phyloP scores from a whole-genome alignment of 306 rosid genomes.

The Casuarina glauca region DNA sequence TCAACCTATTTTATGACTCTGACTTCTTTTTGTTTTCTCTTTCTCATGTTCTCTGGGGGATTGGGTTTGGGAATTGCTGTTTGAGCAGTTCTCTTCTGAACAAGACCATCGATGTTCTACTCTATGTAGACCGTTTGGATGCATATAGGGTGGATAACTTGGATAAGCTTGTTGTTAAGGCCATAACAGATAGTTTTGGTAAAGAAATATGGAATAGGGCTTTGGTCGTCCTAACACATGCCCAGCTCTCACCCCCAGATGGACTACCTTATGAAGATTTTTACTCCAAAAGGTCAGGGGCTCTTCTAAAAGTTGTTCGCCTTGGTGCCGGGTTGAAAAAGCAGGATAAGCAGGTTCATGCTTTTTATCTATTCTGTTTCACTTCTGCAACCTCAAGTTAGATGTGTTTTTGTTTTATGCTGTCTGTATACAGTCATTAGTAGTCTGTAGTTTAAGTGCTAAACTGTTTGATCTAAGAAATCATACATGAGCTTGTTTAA shows the following conservation, averaged over 20 bases:
- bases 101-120: conserved; percentile 91
- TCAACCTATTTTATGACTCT: conserved; percentile 2
- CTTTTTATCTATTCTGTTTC: conserved; percentile 6
- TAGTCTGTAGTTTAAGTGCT: neutral
- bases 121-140: conserved; percentile 94
- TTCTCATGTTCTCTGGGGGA: conserved; percentile 8
- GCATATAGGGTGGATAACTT: conserved; percentile 88
- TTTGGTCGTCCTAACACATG: conserved; percentile 81
- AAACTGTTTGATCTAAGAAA: neutral
- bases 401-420: neutral
- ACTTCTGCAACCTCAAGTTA: conserved; percentile 2
- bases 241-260: conserved; percentile 94
- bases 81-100: conserved; percentile 78
- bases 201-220: conserved; percentile 91
- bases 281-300: conserved; percentile 77
- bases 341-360: conserved; percentile 52
- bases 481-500: neutral
- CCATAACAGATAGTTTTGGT: conserved; percentile 80
- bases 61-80: conserved; percentile 6
- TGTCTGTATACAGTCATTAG: neutral
- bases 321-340: conserved; percentile 68
- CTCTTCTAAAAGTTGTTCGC: conserved; percentile 63
- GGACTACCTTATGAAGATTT: conserved; percentile 84
- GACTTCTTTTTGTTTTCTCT: conserved; percentile 10
- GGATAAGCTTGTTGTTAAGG: conserved; percentile 80